Percentiles rank a stretch among this genome's conserved stretches.
Evolutionary conservation across 352 stramenopile genomes (phyloP).

Genomic region (Blastocystis sp.): DNA sequence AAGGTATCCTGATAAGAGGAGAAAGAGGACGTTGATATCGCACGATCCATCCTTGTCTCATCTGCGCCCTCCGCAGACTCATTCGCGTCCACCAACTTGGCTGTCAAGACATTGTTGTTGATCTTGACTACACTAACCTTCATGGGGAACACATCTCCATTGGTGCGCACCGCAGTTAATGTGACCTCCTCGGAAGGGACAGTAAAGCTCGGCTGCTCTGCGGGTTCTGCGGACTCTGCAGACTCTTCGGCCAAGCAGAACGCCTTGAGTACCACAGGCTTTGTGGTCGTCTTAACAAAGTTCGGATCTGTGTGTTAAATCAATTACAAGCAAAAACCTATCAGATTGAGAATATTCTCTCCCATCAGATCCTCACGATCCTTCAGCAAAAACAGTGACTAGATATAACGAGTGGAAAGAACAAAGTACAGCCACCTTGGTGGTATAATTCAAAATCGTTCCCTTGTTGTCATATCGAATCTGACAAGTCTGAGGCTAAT

Average conservation of each 20-base stretch:
- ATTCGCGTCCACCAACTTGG: background rate
- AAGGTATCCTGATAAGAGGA: conserved; percentile 3
- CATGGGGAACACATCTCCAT: conserved; percentile 3
- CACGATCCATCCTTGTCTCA: background rate
- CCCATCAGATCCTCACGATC: conserved; percentile 36
- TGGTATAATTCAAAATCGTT: conserved; percentile 53
- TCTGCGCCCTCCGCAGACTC: background rate
- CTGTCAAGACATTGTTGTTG: conserved; percentile 17
- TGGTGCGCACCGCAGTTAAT: background rate
- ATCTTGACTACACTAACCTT: background rate
- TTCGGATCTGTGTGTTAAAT: background rate
- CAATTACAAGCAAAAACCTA: background rate
- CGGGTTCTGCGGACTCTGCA: conserved; percentile 82
- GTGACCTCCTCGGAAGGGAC: conserved; percentile 73
- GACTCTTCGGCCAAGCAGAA: background rate
- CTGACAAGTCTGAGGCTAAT: background rate
- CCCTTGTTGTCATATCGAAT: conserved; percentile 51
- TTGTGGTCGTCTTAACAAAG: background rate
- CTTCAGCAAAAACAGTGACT: conserved; percentile 25
- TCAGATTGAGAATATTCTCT: conserved; percentile 14
- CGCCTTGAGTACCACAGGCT: background rate
- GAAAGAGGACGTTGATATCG: background rate
- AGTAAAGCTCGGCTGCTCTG: conserved; percentile 90
- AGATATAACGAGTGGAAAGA: background rate
- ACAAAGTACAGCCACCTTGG: background rate